Evolutionary conservation across 2,329 filamentous ascomycete species (phyloP), one percentile per base, ranked within the genome.

Genomic region (Calonectria fujianensis): DNA sequence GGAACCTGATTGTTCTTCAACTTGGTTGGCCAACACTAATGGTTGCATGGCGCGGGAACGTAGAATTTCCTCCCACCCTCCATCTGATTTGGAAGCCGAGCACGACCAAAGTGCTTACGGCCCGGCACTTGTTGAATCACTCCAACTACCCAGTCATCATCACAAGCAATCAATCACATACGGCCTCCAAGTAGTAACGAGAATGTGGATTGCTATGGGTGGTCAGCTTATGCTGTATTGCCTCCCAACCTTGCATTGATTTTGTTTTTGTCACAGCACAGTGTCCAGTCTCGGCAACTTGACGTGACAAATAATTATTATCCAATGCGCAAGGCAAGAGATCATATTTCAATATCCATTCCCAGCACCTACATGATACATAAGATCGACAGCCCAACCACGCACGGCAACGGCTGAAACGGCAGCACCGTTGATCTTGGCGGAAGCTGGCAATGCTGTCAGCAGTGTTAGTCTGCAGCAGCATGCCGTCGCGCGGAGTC

Each of bases 321-420:
- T 63, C 41, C 37, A 63, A 29, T 48, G 9, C n/a, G 24, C 16
- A 63, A 18, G 37, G 24, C 24, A 63, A 63, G 35, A 61, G 57
- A 29, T 69, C 35, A 69, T 18, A 31, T 59, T 48, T 41, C 39
- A 57, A 64, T 4, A 20, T 48, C 32, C 14, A 27, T 50, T 69
- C 32, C 54, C 14, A 63, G 57, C 37, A 27, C 31, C n/a, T 52
- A 48, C 31, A 37, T 51, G 18, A 9, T 29, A 51, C 29, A 37
- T 31, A 24, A 41, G 50, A 59, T 69, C 51, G 66, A 59, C 51
- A 29, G 54, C 16, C 51, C 37, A 65, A 63, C 57, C 35, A 41
- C 57, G 37, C 69, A 35, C 39, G 50, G 29, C 50, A 59, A 50
- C 61, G 39, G 51, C 63, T 67, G 52, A 67, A 52, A 39, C 41